phyloP scores from a whole-genome alignment of 768 basidiomycete genomes.

The Psilocybe subaeruginosa region DNA sequence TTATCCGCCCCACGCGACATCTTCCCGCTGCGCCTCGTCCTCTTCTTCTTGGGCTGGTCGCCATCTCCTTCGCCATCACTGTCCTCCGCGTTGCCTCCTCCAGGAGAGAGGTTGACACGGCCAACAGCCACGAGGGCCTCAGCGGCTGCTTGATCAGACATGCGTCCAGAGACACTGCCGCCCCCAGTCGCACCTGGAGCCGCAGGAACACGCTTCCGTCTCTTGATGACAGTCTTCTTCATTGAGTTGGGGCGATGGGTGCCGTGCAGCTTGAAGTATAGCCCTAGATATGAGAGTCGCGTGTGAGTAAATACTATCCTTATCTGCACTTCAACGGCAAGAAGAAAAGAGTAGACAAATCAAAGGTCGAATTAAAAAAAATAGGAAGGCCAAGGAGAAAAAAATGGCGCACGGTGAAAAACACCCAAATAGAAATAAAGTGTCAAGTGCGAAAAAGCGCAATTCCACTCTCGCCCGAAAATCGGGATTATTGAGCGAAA shows the following conservation, averaged over 20 bases:
- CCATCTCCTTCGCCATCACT: constrained; percentile 42
- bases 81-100: constrained; percentile 35
- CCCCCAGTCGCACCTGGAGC: constrained; percentile 53
- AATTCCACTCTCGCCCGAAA: background rate
- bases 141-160: constrained; percentile 87
- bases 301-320: background rate
- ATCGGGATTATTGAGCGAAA: background rate
- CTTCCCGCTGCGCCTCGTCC: constrained; percentile 43
- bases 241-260: constrained; percentile 96
- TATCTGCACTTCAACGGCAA: background rate
- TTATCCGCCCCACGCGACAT: constrained; percentile 26
- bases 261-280: constrained; percentile 98
- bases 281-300: constrained; percentile 54
- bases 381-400: background rate
- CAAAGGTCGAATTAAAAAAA: background rate
- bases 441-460: background rate
- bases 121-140: constrained; percentile 88
- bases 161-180: constrained; percentile 32
- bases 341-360: background rate
- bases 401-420: background rate
- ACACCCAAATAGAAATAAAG: background rate
- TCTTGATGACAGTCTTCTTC: constrained; percentile 99
- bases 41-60: constrained; percentile 62
- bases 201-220: constrained; percentile 95
- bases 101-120: constrained; percentile 43